Evolutionary conservation across 108 stramenopile species (phyloP).

Genomic region (Nitzschia sp.): DNA sequence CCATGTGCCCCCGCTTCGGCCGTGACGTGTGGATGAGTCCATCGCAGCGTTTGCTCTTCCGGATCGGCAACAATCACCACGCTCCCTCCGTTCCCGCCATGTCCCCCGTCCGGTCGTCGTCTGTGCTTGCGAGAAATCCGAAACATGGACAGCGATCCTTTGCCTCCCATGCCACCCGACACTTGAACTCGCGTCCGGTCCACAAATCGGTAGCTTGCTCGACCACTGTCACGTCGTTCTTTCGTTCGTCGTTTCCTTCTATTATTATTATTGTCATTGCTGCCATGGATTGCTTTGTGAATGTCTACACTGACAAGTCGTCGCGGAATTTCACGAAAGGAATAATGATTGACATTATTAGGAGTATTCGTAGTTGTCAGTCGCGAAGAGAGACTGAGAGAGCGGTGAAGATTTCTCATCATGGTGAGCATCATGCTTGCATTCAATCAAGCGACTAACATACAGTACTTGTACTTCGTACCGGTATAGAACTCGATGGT

Average conservation of each 20-base stretch:
- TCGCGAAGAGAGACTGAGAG: too few species aligned
- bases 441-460: too few species aligned
- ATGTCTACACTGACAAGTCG: neutral
- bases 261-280: slow-evolving; percentile 1
- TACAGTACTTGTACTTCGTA: too few species aligned
- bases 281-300: neutral
- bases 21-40: slow-evolving; percentile 52
- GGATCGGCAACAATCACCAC: slow-evolving; percentile 77
- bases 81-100: slow-evolving; percentile 82
- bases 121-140: slow-evolving; percentile 52
- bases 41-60: slow-evolving; percentile 54
- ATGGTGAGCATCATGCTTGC: too few species aligned
- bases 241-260: slow-evolving; percentile 18
- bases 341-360: too few species aligned
- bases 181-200: slow-evolving; percentile 69
- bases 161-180: slow-evolving; percentile 75
- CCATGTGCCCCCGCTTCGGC: slow-evolving; percentile 70
- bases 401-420: too few species aligned
- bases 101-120: slow-evolving; percentile 72
- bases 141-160: slow-evolving; percentile 62
- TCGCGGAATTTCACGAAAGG: too few species aligned
- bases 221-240: slow-evolving; percentile 33
- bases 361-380: too few species aligned
- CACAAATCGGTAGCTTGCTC: slow-evolving; percentile 59
- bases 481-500: too few species aligned